Conservation (phyloP, 2,329 filamentous ascomycete genomes). For the Colletotrichum gigasporum region DNA sequence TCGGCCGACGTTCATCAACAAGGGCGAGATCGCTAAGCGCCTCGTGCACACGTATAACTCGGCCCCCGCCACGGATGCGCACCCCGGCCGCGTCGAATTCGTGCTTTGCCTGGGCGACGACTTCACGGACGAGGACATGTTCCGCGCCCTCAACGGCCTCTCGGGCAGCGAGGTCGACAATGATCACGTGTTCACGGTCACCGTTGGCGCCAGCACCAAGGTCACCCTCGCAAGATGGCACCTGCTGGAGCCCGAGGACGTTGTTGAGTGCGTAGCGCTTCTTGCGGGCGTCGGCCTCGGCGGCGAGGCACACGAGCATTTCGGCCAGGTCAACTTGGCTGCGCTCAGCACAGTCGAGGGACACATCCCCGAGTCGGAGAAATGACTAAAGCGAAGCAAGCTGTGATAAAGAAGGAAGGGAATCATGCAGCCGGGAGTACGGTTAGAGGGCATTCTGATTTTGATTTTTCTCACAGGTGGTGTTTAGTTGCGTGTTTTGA, state of each 20-base stretch:
- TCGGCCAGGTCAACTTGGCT: constrained; percentile 66
- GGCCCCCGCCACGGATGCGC: constrained; percentile 53
- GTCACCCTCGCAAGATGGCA: constrained; percentile 92
- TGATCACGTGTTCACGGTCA: constrained; percentile 87
- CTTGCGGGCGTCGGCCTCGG: constrained; percentile 58
- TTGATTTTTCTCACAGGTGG: background rate
- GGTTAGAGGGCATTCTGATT: constrained; percentile 15
- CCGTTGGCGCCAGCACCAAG: constrained; percentile 91
- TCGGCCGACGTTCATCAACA: constrained; percentile 96
- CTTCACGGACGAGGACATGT: constrained; percentile 97
- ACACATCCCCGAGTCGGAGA: constrained; percentile 50
- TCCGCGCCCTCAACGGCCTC: constrained; percentile 78
- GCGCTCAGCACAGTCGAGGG: constrained; percentile 64
- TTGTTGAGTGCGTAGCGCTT: constrained; percentile 74
- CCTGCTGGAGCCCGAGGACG: constrained; percentile 86
- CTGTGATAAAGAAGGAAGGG: background rate
- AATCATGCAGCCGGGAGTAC: constrained; percentile 30
- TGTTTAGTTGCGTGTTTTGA: constrained; percentile 1
- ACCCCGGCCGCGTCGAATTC: constrained; percentile 75
- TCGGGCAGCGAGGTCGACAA: constrained; percentile 62
- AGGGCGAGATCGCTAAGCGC: constrained; percentile 91
- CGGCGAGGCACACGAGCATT: constrained; percentile 48
- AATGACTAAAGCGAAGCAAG: constrained; percentile 6
- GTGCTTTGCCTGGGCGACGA: constrained; percentile 94
- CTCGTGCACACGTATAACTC: constrained; percentile 79